Evolutionary conservation across 108 stramenopile species (phyloP).

Genomic region (Poteriospumella lacustris): DNA sequence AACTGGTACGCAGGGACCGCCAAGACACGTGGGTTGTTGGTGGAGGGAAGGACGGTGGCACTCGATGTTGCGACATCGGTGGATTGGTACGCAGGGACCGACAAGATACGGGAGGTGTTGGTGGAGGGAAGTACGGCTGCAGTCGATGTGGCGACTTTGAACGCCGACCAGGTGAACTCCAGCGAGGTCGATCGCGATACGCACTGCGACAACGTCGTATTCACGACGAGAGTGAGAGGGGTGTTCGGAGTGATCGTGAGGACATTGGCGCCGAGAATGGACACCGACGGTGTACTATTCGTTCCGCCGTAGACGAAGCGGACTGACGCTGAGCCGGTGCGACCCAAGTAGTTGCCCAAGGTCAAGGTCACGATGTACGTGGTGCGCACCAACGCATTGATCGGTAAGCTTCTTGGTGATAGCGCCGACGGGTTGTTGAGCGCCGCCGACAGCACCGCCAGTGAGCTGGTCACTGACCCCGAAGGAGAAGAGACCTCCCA

Average conservation of each 20-base stretch:
- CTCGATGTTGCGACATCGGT: background rate
- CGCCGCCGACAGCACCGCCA: background rate
- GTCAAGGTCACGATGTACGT: background rate
- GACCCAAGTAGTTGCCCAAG: background rate
- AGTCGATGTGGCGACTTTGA: background rate
- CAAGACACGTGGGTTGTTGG: background rate
- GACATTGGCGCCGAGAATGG: background rate
- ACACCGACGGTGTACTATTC: background rate
- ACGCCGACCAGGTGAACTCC: background rate
- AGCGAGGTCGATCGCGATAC: background rate
- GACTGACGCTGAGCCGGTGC: background rate
- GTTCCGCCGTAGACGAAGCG: background rate
- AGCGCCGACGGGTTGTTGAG: background rate
- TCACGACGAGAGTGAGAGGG: background rate
- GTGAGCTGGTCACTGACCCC: background rate
- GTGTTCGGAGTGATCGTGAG: background rate
- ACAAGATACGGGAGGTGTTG: background rate
- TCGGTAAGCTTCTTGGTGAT: no score
- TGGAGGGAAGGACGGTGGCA: no score
- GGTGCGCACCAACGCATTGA: background rate
- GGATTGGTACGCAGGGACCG: background rate
- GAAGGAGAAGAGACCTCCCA: background rate
- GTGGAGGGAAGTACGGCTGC: no score
- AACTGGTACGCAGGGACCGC: background rate
- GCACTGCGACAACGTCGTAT: background rate